Evolutionary conservation across 345 rosid species (phyloP), one percentile per base, ranked within the genome.

Genomic region (Angophora floribunda): DNA sequence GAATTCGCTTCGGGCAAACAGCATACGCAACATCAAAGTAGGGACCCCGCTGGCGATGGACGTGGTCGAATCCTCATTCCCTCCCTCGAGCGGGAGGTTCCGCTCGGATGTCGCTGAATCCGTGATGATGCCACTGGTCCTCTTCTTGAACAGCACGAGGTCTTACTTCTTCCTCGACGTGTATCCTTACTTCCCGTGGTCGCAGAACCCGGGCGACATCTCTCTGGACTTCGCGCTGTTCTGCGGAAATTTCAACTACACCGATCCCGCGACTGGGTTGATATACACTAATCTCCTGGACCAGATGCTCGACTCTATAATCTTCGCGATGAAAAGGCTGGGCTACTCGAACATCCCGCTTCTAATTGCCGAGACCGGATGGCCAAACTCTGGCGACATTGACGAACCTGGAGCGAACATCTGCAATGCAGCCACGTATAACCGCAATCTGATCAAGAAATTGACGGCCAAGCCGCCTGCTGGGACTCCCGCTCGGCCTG

Each of bases 11-110:
- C 86, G 75, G 80, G 86, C 92, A 13, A 89, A 88, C 17, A 90
- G 92, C 21, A 92, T 96, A 63, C 90, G 80, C 2, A 94, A 94
- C 87, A 92, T 97, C 90, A 95, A 96, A 90, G 92, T 97, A 7
- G 91, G 98, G 2, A 95, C 99, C 10, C 96, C 98, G 8, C 87
- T 96, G 17, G 97, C 97, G 13, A 97, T 96, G 98, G 99, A 95
- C 59, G 88, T 84, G 17, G 87, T 96, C 41, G 87, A 88, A 6
- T 89, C 95, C 13, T 87, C 95, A 36, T 95, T 89, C 85, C 99
- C 99, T 15, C 99, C 99, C 6, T 95, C 99, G 2, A 93, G 86
- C 47, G 98, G 92, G 22, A 88, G 85, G 59, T 97, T 97, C 88
- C 90, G 94, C 86, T 80, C 94, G 21, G 97, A 96, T 44, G 65